Base-by-base conservation (phyloP, 352 stramenopile species). In the Albugo candida region DNA sequence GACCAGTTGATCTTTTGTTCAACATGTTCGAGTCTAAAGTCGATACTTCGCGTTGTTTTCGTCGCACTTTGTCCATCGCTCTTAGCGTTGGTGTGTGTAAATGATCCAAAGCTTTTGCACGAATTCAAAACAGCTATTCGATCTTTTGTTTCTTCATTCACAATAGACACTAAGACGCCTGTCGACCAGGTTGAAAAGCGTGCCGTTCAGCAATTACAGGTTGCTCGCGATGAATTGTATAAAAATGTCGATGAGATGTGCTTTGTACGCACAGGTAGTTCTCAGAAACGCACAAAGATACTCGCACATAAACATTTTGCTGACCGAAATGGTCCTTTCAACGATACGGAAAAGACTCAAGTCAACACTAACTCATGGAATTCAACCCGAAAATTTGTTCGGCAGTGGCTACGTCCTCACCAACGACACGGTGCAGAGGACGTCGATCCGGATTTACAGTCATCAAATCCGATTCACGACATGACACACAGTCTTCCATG, bases 51-150 rank as follows among this genome's bases (percentile, higher is more conserved):
- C 1, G 52, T 75, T n/a, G 38, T 48, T 20, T 81, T 81, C 54
- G 73, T 78, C 46, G 56, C 65, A 24, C 41, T 81, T 35, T 46
- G 81, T 12, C 70, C 70, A 16, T 65, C 63, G 18, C 48, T 78
- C 13, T 51, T 74, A 39, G 56, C 70, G 18, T 42, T 70, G 24
- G 55, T 44, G 24, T 58, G 67, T 38, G 56, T 72, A 35, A 58
- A 63, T n/a, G 66, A 80, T 19, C 49, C 60, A 45, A 47, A 43
- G 6, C 53, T 59, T 34, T 61, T 56, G 51, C 35, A 39, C 13
- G 20, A 63, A 19, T 64, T 64, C 41, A 49, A 50, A 20, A 38
- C 47, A 60, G 10, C 47, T 52, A 8, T 35, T 57, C 18, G 31
- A 38, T 0, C 60, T 59, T 16, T 56, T 53, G 2, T 19, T 35